Evolutionary conservation across 2,329 filamentous ascomycete species (phyloP), one percentile per base, ranked within the genome.

Genomic region (Arthroderma sp.): DNA sequence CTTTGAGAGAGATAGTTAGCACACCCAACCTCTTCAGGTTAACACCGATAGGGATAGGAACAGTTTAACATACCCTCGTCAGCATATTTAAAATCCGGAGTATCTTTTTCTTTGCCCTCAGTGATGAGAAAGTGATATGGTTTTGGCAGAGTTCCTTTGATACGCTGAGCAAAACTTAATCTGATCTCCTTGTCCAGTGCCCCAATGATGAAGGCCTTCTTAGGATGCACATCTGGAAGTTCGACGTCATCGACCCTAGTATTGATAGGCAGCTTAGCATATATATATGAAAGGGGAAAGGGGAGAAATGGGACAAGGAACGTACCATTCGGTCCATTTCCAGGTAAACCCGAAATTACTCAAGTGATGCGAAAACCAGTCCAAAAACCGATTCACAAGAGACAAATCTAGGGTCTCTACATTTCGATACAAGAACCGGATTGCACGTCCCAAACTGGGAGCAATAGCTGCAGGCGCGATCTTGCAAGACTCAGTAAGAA

Each of bases 301-400:
- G 31, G 8, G 15, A 22, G 15, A 34, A 34, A 34, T 9, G 3
- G 5, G 22, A 22, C 5, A 32, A 30, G 9, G 31, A 36, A 65
- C 71, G 55, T 63, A 78, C 91, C 91, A 98, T 67, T 98, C 91
- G 10, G 83, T 81, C 91, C 91, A 98, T 66, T 96, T 96, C 91
- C 91, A 98, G 6, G 91, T 91, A 61, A 96, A 98, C 43, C 94
- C 91, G 60, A 98, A 98, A 68, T 98, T 98, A 67, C 88, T 95
- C 53, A 98, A 69, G 68, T 98, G 91, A 62, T 98, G 91, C 11
- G 89, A 78, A 59, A 98, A 98, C 91, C 91, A 98, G 61, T 96
- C 89, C 59, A 94, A 72, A 66, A 96, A 96, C 28, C 91, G 78
- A 57, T 88, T 83, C 45, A 72, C 75, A 37, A 98, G 69, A 64